These are phyloP conservation scores for Rhizopus microsporus DNA, from an alignment of 371 early-diverging fungal genomes.

Conservation along the genomic window DNA sequence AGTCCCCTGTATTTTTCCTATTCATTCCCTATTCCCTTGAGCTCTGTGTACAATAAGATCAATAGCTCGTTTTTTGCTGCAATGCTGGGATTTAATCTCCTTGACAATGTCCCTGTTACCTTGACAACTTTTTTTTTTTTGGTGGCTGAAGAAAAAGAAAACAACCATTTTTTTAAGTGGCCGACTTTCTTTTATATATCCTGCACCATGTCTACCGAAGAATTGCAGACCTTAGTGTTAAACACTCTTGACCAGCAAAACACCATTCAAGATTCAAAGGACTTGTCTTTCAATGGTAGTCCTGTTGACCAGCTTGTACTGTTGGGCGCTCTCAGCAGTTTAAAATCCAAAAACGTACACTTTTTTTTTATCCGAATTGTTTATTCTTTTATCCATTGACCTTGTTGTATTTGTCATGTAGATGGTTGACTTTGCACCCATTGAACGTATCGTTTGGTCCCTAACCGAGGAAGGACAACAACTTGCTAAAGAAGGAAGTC, in stretches of 20 bases:
- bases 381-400: neutral
- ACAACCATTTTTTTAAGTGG: neutral
- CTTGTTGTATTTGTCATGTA: slow-evolving; percentile 27
- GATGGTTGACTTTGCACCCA: slow-evolving; percentile 85
- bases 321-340: slow-evolving; percentile 84
- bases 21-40: no score
- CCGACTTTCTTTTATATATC: neutral
- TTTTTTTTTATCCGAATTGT: neutral
- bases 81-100: no score
- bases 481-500: slow-evolving; percentile 85
- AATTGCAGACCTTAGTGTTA: slow-evolving; percentile 71
- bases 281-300: slow-evolving; percentile 57
- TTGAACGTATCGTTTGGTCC: slow-evolving; percentile 79
- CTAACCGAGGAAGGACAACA: slow-evolving; percentile 88
- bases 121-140: neutral
- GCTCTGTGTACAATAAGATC: no score
- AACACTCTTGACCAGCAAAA: slow-evolving; percentile 66
- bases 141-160: neutral
- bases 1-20: no score
- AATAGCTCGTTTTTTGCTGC: no score
- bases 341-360: slow-evolving; percentile 84
- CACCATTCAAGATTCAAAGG: slow-evolving; percentile 63
- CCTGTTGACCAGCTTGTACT: slow-evolving; percentile 70
- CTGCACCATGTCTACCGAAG: slow-evolving; percentile 33
- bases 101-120: no score